Percentiles rank a stretch among this genome's conserved stretches.
phyloP scores from a whole-genome alignment of 2,329 filamentous ascomycete genomes.

The Thielaviopsis euricoi region DNA sequence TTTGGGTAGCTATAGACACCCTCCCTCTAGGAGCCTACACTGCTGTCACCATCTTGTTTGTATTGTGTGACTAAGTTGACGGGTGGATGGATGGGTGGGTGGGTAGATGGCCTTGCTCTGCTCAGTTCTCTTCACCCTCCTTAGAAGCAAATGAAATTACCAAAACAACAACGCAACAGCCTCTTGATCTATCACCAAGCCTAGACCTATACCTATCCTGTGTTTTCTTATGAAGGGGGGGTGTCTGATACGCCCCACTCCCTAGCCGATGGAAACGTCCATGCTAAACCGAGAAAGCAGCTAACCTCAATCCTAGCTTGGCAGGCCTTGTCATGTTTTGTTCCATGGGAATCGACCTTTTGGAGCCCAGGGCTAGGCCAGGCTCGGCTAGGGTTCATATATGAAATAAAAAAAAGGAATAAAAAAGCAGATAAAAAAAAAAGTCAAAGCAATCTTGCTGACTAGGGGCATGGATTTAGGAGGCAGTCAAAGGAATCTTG shows the following conservation, averaged over 20 bases:
- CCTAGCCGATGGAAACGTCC: background rate
- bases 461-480: too few species aligned
- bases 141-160: background rate
- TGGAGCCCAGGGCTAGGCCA: background rate
- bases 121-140: too few species aligned
- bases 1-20: background rate
- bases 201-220: too few species aligned
- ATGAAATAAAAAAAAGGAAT: background rate
- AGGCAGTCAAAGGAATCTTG: too few species aligned
- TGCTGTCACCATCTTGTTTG: background rate
- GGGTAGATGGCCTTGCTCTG: too few species aligned
- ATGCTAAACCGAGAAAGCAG: background rate
- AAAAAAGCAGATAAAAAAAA: too few species aligned
- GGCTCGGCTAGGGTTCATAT: background rate
- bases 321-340: conserved; percentile 1
- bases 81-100: too few species aligned
- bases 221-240: too few species aligned
- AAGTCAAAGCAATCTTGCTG: background rate
- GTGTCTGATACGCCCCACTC: too few species aligned
- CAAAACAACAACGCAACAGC: too few species aligned
- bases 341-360: background rate
- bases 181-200: too few species aligned
- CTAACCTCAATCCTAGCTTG: background rate
- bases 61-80: too few species aligned
- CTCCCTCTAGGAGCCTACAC: background rate